Percentiles rank a stretch among this genome's conserved stretches.
Conservation (phyloP, 1,139 yeast genomes). For the Geotrichum europaeum region DNA sequence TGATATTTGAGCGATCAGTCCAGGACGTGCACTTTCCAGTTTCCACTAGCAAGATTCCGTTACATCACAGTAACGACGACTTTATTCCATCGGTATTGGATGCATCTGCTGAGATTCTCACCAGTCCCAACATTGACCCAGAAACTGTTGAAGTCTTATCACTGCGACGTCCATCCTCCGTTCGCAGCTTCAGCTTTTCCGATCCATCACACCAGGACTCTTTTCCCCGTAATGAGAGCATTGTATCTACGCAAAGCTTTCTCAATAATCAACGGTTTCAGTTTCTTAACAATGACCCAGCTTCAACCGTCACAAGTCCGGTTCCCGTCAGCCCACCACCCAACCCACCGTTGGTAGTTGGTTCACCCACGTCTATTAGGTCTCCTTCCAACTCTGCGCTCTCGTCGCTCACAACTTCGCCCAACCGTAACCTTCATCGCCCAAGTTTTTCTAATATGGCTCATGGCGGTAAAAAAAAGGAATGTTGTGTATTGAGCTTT, state of each 20-base stretch:
- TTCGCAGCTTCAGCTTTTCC: conserved; percentile 10
- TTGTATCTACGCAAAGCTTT: conserved; percentile 3
- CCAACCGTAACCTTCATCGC: not conserved
- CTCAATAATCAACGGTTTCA: not conserved
- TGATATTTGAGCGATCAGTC: conserved; percentile 40
- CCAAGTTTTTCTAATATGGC: not conserved
- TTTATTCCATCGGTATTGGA: conserved; percentile 80
- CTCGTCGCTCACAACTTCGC: not conserved
- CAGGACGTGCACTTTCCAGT: conserved; percentile 27
- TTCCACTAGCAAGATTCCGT: conserved; percentile 32
- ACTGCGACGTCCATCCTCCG: conserved; percentile 44
- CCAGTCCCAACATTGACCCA: conserved; percentile 51
- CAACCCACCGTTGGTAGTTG: not conserved
- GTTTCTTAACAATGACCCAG: not conserved
- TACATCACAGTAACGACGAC: conserved; percentile 56
- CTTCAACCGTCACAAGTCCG: not conserved
- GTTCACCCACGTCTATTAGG: not conserved
- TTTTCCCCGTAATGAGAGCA: conserved; percentile 8
- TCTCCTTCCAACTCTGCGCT: conserved; percentile 4
- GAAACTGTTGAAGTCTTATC: conserved; percentile 65
- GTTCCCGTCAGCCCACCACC: not conserved
- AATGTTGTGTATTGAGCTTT: conserved; percentile 14
- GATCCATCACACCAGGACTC: not conserved
- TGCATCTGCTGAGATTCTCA: conserved; percentile 62
- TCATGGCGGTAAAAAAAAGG: conserved; percentile 1